A percentile compares a stretch with the other conserved stretches of the same genome.
Evolutionary conservation across 139 green algal species (phyloP).

Genomic region (Chlorella sp.): DNA sequence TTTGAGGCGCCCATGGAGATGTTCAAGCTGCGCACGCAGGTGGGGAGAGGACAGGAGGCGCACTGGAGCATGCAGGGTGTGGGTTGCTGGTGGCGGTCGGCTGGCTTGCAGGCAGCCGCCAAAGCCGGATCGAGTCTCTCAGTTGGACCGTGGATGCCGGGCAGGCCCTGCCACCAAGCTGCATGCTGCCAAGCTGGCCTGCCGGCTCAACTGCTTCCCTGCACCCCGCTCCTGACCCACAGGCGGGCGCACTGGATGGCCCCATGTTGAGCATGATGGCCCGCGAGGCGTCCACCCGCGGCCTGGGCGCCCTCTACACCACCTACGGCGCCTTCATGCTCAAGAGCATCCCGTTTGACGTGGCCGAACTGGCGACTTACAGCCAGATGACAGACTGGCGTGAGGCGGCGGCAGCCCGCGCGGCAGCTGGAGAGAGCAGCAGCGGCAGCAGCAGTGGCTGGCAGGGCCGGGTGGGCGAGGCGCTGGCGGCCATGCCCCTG

Average conservation of each 20-base stretch:
- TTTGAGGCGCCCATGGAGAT: slow-evolving; percentile 72
- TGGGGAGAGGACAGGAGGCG: too few relatives aligned
- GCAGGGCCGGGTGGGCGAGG: neutral
- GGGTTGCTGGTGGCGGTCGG: too few relatives aligned
- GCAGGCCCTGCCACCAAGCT: too few relatives aligned
- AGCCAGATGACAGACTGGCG: slow-evolving; percentile 46
- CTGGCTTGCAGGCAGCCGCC: too few relatives aligned
- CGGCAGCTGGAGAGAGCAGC: neutral
- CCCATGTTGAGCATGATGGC: slow-evolving; percentile 69
- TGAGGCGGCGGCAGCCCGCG: neutral
- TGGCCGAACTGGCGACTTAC: slow-evolving; percentile 71
- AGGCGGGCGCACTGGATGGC: slow-evolving; percentile 43
- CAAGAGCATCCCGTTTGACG: slow-evolving; percentile 75
- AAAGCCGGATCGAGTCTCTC: too few relatives aligned
- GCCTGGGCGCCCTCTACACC: slow-evolving; percentile 60
- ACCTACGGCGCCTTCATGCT: slow-evolving; percentile 74
- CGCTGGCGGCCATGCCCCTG: slow-evolving; percentile 25
- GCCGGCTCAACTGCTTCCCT: too few relatives aligned
- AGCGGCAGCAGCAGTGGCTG: neutral
- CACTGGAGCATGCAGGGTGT: too few relatives aligned
- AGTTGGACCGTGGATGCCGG: too few relatives aligned
- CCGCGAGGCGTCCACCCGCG: slow-evolving; percentile 32
- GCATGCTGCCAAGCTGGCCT: too few relatives aligned
- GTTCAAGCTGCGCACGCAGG: slow-evolving; percentile 66
- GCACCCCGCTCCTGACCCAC: neutral